Conservation (phyloP, 2,329 filamentous ascomycete genomes). For the Fusarium armeniacum region DNA sequence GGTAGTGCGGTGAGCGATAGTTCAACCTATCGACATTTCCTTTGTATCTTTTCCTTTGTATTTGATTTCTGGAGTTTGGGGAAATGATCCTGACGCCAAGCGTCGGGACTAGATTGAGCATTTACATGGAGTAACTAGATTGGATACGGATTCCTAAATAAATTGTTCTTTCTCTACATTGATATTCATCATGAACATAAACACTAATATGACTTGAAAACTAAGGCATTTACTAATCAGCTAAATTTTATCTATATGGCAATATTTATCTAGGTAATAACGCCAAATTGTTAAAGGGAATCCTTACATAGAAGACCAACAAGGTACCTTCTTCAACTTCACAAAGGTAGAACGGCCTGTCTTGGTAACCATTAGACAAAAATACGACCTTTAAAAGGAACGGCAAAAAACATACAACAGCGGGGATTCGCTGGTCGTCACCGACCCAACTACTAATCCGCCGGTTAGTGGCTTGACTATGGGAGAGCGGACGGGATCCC, state of each 20-base stretch:
- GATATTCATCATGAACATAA: not conserved
- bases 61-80: constrained; percentile 8
- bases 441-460: constrained; percentile 11
- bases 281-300: not conserved
- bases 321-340: too few relatives aligned
- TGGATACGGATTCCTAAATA: not conserved
- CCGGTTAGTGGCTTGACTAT: constrained; percentile 10
- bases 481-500: constrained; percentile 9
- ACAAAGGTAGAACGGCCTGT: too few relatives aligned
- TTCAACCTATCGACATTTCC: not conserved
- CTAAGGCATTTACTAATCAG: too few relatives aligned
- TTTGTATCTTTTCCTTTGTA: not conserved
- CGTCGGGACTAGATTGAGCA: not conserved
- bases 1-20: not conserved
- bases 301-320: too few relatives aligned
- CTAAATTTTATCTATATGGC: too few relatives aligned
- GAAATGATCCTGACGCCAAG: not conserved
- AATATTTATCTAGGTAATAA: too few relatives aligned
- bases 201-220: not conserved
- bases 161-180: not conserved
- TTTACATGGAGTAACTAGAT: not conserved
- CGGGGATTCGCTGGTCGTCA: constrained; percentile 7
- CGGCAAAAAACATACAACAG: constrained; percentile 7
- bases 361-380: too few relatives aligned
- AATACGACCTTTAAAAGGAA: too few relatives aligned